A percentile compares a stretch with the other conserved stretches of the same genome.
These are phyloP conservation scores for Cyberlindnera japonica DNA, from an alignment of 805 yeast species.

Conservation along the genomic window DNA sequence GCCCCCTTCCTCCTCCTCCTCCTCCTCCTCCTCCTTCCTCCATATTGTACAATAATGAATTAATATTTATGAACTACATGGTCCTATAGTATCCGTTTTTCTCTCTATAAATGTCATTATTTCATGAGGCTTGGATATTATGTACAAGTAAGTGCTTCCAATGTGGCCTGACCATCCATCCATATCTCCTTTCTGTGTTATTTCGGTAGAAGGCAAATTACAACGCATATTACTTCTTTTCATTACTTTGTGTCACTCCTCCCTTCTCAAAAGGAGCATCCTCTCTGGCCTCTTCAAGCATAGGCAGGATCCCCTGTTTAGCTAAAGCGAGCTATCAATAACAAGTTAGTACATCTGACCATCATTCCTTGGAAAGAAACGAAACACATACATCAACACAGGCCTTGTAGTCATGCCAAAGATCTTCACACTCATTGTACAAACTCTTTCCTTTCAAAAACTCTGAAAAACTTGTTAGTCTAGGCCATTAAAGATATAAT, in stretches of 20 bases:
- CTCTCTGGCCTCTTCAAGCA: conserved; percentile 82
- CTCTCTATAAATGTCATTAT: no score
- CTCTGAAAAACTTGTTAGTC: conserved; percentile 29
- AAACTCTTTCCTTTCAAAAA: conserved; percentile 53
- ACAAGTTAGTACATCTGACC: conserved; percentile 2
- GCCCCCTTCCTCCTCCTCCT: no score
- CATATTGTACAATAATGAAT: no score
- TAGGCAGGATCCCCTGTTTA: conserved; percentile 72
- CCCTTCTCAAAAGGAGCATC: conserved; percentile 85
- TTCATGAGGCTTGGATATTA: no score
- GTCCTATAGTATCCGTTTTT: no score
- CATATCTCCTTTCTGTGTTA: background rate
- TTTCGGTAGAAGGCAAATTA: no score
- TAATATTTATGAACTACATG: no score
- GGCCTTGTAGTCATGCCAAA: conserved; percentile 85
- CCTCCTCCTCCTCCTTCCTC: no score
- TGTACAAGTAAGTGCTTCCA: no score
- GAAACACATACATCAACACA: conserved; percentile 66
- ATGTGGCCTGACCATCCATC: background rate
- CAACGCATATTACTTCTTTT: conserved; percentile 8
- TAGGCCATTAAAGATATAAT: background rate
- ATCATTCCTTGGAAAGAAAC: background rate
- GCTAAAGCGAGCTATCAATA: conserved; percentile 45
- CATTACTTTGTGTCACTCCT: conserved; percentile 33
- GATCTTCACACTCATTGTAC: conserved; percentile 84